Percentiles rank a stretch among this genome's conserved stretches.
phyloP scores from a whole-genome alignment of 345 rosid genomes.

The Salix exigua region DNA sequence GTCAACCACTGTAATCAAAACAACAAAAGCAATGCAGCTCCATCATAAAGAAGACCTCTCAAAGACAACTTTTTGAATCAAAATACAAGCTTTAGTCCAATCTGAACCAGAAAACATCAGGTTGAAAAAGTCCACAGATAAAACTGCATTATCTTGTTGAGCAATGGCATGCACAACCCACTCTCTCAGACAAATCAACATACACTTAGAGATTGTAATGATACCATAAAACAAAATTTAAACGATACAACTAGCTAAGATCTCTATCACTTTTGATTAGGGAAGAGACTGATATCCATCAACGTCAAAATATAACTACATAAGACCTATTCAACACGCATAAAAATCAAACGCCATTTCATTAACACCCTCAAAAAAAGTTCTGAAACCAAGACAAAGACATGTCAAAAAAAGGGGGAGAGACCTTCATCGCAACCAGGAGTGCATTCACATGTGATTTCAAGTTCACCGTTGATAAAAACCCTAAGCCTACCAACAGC shows the following conservation, averaged over 20 bases:
- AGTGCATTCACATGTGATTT: slow-evolving; percentile 94
- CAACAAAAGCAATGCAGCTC: slow-evolving; percentile 24
- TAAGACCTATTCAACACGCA: slow-evolving; percentile 36
- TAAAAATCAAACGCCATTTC: slow-evolving; percentile 38
- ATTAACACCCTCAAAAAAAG: background rate
- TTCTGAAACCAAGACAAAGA: background rate
- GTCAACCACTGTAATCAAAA: slow-evolving; percentile 12
- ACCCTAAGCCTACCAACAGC: slow-evolving; percentile 99
- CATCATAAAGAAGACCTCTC: background rate
- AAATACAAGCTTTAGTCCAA: slow-evolving; percentile 11
- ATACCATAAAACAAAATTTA: slow-evolving; percentile 8
- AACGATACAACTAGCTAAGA: slow-evolving; percentile 14
- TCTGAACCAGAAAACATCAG: slow-evolving; percentile 8
- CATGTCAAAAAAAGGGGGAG: slow-evolving; percentile 5
- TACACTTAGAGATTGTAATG: slow-evolving; percentile 41
- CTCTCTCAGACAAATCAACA: slow-evolving; percentile 48
- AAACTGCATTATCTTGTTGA: slow-evolving; percentile 25
- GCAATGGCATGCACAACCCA: slow-evolving; percentile 18
- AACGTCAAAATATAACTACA: slow-evolving; percentile 29
- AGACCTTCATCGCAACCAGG: slow-evolving; percentile 99
- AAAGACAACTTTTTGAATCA: slow-evolving; percentile 4
- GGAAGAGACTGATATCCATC: slow-evolving; percentile 38
- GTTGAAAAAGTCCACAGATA: slow-evolving; percentile 30
- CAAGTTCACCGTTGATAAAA: slow-evolving; percentile 87
- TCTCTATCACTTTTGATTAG: slow-evolving; percentile 21